phyloP scores from a whole-genome alignment of 305 asterid genomes.

The Solanum chacoense region DNA sequence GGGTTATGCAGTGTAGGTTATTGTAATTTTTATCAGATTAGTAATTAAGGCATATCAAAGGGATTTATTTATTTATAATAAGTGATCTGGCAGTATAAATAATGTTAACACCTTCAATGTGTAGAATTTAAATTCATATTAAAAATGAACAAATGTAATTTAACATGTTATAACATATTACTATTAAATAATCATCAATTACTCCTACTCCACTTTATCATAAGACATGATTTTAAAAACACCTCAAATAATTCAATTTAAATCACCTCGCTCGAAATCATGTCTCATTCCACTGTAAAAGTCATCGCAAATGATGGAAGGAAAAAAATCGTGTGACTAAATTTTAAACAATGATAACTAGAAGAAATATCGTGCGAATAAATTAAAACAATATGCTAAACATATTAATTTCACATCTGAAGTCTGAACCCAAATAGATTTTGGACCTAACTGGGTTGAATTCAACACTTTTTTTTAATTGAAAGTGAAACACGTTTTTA shows the following conservation, averaged over 20 bases:
- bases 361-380: not conserved
- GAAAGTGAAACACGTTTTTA: not conserved
- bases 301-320: not conserved
- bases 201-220: not conserved
- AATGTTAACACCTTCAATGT: not conserved
- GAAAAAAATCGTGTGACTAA: not conserved
- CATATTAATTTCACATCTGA: not conserved
- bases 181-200: not conserved
- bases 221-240: not conserved
- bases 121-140: not conserved
- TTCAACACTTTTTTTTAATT: not conserved
- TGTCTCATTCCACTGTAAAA: not conserved
- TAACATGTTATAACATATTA: not conserved
- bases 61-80: not conserved
- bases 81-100: not conserved
- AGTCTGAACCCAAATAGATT: not conserved
- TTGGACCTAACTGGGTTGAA: not conserved
- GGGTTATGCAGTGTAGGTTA: not conserved
- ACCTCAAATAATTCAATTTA: not conserved
- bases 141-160: not conserved
- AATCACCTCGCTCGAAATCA: not conserved
- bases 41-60: not conserved
- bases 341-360: not conserved
- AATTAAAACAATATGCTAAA: not conserved
- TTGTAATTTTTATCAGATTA: not conserved